Base-by-base conservation (phyloP, 805 yeast genomes). In the Kluyveromyces starmeri region DNA sequence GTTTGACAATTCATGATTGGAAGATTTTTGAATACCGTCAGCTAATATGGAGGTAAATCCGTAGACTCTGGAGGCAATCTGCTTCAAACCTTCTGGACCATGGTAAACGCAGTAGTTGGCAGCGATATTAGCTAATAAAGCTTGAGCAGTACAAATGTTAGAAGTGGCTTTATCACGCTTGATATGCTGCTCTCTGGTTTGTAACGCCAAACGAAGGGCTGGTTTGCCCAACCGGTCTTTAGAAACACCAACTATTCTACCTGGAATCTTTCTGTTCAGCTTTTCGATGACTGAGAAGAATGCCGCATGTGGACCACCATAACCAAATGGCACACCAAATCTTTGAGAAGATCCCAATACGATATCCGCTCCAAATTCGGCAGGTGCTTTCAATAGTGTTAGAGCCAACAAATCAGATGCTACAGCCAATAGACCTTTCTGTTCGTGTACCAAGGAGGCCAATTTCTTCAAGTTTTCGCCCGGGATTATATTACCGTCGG, bases 231-330 rank as follows among this genome's bases (percentile, higher is more conserved):
- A 65, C 52, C 97, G 72, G 58, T 89, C 98, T 56, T 83, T 84
- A 25, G 95, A 78, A 26, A 83, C 76, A 53, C 98, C 98, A 36
- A 92, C 88, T 37, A 92, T 73, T 64, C 98, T 74, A 28, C 98
- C 98, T 2, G 98, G 98, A 58, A 92, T 85, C 61, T 88, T 92
- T 55, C 98, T 75, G 54, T 84, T 83, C 47, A 81, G 69, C 37
- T 75, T 70, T 40, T 77, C 74, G n/a, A 75, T 70, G 26, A 89
- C 94, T 7, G 97, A 84, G 49, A 92, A 88, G 63, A 84, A 92
- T 1, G 95, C 98, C 30, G 98, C 97, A 59, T 92, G 98, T 3
- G 98, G 98, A 14, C 98, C 98, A 52, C 98, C 98, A 55, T 77
- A 92, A 5, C 97, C 98, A 66, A 89, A 73, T 36, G 98, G 97